Base-by-base conservation (phyloP, 2,329 filamentous ascomycete genomes). In the Aureobasidium namibiae region DNA sequence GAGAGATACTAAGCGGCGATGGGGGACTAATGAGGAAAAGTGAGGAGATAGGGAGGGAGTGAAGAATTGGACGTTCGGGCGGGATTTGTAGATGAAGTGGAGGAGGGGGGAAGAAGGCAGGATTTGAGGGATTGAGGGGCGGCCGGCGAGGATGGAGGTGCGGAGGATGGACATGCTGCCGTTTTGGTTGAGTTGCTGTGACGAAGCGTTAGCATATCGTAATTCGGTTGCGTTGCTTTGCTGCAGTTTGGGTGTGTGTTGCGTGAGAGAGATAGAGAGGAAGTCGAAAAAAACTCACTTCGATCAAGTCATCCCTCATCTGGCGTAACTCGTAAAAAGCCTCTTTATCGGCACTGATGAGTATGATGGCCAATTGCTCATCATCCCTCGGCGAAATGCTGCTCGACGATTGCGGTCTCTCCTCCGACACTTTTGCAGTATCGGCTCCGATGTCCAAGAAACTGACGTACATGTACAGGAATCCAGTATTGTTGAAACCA, bases 401-500 rank as follows among this genome's bases (percentile, higher is more conserved):
- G n/a, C n/a, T 31, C 11, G 69, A 66, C 54, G 67, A 59, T 14
- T 74, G 72, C 6, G 73, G 68, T 7, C 41, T 10, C n/a, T 58
- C 56, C 39, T 54, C 54, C 10, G 54, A 38, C 3, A 53, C 45
- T 21, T 53, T 53, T 9, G 46, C 39, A 2, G n/a, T 9, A 9
- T 44, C 39, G 1, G 21, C 24, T 50, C 57, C 44, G 38, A 83
- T 78, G 65, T 90, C 85, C 62, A 99, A 82, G 72, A 97, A 99
- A 77, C 90, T 96, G 70, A 99, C 94, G 69, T 97, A 99, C 91
- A 99, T 97, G 76, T 99, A 96, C 1, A 99, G 80, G 70, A 95
- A 99, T 26, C 94, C 95, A 54, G 86, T 89, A 72, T 90, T 97
- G 75, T 99, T 99, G 76, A 99, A 99, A 5, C 92, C 92, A 0